phyloP scores from a whole-genome alignment of 345 rosid genomes.

The Boechera retrofracta region DNA sequence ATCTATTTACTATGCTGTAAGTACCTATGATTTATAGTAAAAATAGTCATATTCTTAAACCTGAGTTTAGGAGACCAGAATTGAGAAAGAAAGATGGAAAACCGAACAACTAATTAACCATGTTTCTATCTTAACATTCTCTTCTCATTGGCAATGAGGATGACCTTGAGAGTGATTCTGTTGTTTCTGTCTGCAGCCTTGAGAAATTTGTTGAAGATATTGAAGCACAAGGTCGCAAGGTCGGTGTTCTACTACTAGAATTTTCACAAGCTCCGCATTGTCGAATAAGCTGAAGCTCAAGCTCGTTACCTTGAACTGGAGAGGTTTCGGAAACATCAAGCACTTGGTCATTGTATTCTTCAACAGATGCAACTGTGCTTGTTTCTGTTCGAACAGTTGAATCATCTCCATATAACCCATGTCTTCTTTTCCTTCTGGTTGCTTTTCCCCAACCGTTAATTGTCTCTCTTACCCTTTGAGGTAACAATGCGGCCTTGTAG shows the following conservation, averaged over 20 bases:
- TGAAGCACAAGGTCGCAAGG: constrained; percentile 68
- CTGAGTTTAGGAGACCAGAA: constrained; percentile 2
- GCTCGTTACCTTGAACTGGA: constrained; percentile 39
- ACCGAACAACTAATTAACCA: not conserved
- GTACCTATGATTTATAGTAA: not conserved
- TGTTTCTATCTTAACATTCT: constrained; percentile 35
- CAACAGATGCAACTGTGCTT: constrained; percentile 76
- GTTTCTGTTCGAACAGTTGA: constrained; percentile 81
- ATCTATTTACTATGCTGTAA: constrained; percentile 6
- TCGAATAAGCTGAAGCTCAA: constrained; percentile 58
- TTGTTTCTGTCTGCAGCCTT: constrained; percentile 39
- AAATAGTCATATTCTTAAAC: not conserved
- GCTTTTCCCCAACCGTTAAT: constrained; percentile 89
- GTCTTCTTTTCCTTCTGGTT: constrained; percentile 78
- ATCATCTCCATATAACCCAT: constrained; percentile 58
- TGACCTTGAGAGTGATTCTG: constrained; percentile 52
- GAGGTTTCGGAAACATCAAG: constrained; percentile 56
- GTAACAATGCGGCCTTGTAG: constrained; percentile 87
- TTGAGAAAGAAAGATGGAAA: constrained; percentile 22
- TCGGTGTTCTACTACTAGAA: constrained; percentile 62
- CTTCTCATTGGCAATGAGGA: constrained; percentile 66
- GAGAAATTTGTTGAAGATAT: constrained; percentile 47
- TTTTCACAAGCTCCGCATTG: constrained; percentile 44
- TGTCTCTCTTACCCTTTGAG: constrained; percentile 81
- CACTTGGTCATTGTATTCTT: constrained; percentile 68